Evolutionary conservation across 2,329 filamentous ascomycete genomes (phyloP).

Genomic region (Verticillium nubilum): DNA sequence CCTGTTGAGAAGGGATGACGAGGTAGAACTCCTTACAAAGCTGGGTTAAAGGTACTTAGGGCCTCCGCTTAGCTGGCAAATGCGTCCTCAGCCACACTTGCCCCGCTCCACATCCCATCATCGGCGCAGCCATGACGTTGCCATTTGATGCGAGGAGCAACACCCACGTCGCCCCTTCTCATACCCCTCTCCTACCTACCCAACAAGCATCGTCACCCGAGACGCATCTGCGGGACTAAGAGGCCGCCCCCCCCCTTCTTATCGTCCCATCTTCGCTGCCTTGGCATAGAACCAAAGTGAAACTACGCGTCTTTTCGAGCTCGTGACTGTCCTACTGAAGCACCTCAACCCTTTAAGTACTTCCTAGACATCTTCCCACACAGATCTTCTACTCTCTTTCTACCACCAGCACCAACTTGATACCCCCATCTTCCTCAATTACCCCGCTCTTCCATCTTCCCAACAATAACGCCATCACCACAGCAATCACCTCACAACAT

Average conservation of each 20-base stretch:
- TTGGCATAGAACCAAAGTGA: not conserved
- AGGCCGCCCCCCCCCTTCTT: not conserved
- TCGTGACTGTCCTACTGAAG: not conserved
- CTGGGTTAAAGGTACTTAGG: not conserved
- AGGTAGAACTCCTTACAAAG: not conserved
- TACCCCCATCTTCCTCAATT: not conserved
- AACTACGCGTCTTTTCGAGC: not conserved
- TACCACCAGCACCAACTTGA: not conserved
- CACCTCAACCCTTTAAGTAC: not conserved
- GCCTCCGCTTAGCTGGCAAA: not conserved
- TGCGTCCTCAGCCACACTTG: not conserved
- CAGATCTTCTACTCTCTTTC: not conserved
- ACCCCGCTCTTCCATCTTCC: conserved; percentile 6
- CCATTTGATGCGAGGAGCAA: not conserved
- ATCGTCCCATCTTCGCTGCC: not conserved
- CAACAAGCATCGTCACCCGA: not conserved
- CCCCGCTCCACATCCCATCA: conserved; percentile 1
- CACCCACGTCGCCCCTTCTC: not conserved
- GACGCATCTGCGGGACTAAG: not conserved
- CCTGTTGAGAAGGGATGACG: not conserved
- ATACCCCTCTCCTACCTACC: no score
- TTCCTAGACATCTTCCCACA: not conserved
- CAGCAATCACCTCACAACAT: not conserved
- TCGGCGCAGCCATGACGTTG: conserved; percentile 1
- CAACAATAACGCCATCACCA: conserved; percentile 5